A percentile compares a stretch with the other conserved stretches of the same genome.
Evolutionary conservation across 257 asterid genomes (phyloP).

Genomic region (Cruciata laevipes): DNA sequence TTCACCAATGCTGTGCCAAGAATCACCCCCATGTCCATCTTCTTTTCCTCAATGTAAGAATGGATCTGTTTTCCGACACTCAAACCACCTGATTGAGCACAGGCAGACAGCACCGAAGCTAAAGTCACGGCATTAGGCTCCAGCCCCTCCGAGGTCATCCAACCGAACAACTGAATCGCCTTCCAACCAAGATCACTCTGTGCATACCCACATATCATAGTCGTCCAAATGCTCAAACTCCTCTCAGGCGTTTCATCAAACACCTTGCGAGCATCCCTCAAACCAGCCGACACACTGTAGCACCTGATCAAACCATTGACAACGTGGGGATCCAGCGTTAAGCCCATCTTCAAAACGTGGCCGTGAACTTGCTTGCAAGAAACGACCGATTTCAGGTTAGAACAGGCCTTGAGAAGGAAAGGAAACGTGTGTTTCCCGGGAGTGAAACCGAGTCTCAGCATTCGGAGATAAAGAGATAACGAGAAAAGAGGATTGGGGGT

Average conservation of each 20-base stretch:
- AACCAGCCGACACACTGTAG: not conserved
- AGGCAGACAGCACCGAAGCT: constrained; percentile 33
- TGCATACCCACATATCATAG: constrained; percentile 75
- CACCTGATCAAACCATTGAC: not conserved
- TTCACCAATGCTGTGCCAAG: constrained; percentile 85
- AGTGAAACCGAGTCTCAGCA: constrained; percentile 38
- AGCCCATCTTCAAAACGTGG: not conserved
- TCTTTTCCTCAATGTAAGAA: constrained; percentile 39
- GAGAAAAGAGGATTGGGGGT: constrained; percentile 26
- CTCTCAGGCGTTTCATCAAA: constrained; percentile 52
- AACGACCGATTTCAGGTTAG: constrained; percentile 19
- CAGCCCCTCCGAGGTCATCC: constrained; percentile 42
- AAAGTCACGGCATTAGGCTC: not conserved
- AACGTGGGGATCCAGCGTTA: not conserved
- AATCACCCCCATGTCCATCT: constrained; percentile 48
- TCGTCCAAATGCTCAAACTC: constrained; percentile 65
- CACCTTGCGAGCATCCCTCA: constrained; percentile 45
- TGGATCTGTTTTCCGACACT: constrained; percentile 66
- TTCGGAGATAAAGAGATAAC: constrained; percentile 35
- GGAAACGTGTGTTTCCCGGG: constrained; percentile 83
- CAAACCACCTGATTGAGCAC: constrained; percentile 69
- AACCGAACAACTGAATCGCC: constrained; percentile 43
- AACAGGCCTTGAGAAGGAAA: constrained; percentile 71
- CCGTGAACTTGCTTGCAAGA: not conserved
- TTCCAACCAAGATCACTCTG: constrained; percentile 29